Percentiles rank a stretch among this genome's conserved stretches.
Evolutionary conservation across 306 rosid species (phyloP).

Genomic region (Myrica gale): DNA sequence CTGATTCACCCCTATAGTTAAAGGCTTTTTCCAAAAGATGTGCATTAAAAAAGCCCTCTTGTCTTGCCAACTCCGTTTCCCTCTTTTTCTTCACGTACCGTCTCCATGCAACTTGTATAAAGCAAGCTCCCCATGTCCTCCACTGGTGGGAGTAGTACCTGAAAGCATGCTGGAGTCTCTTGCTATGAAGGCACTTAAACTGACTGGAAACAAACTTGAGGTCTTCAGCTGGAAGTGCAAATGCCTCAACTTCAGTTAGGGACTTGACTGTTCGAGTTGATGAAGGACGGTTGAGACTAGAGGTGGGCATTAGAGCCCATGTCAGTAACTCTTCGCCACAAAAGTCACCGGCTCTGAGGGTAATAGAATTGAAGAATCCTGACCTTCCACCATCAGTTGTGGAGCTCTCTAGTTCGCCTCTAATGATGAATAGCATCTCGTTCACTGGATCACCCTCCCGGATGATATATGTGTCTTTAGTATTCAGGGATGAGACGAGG

Average conservation of each 20-base stretch:
- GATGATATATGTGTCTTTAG: conserved; percentile 53
- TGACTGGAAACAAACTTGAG: conserved; percentile 73
- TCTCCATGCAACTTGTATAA: conserved; percentile 84
- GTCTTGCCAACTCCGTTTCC: conserved; percentile 55
- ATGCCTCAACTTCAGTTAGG: conserved; percentile 78
- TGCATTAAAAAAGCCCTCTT: conserved; percentile 47
- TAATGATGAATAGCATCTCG: conserved; percentile 82
- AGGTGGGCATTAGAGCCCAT: conserved; percentile 63
- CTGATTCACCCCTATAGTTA: conserved; percentile 8
- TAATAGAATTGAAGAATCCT: conserved; percentile 77
- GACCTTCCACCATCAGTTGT: conserved; percentile 81
- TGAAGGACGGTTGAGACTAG: conserved; percentile 59
- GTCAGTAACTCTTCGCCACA: conserved; percentile 89
- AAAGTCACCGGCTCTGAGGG: conserved; percentile 68
- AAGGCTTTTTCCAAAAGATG: conserved; percentile 31
- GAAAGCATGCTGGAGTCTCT: conserved; percentile 81
- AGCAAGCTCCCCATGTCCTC: conserved; percentile 86
- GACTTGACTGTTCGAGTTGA: conserved; percentile 75
- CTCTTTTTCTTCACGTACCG: conserved; percentile 52
- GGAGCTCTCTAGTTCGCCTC: conserved; percentile 88
- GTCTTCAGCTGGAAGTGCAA: conserved; percentile 77
- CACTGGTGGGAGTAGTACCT: conserved; percentile 85
- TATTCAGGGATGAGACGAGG: conserved; percentile 68
- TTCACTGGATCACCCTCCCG: conserved; percentile 86
- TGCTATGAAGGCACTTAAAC: conserved; percentile 82